Evolutionary conservation across 1,284 basidiomycete species (phyloP).

Genomic region (Trichosporon sp.): DNA sequence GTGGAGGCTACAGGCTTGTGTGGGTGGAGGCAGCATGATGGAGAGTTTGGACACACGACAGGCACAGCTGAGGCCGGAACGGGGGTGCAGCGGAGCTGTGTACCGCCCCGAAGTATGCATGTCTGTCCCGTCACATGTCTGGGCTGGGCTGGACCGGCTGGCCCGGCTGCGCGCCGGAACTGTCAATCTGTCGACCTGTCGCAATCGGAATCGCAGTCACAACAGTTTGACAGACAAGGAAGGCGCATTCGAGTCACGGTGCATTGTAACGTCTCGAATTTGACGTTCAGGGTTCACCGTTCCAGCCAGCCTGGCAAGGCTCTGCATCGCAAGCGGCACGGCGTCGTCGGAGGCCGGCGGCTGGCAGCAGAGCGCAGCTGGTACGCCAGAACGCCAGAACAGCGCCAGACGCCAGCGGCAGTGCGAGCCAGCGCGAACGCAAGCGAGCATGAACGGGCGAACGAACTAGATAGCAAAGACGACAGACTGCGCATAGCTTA

Average conservation of each 20-base stretch:
- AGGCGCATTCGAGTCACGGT: not conserved
- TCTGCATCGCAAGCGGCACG: not conserved
- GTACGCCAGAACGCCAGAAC: too few species aligned
- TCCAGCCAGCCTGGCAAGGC: not conserved
- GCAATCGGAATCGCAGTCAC: not conserved
- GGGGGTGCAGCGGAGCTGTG: not conserved
- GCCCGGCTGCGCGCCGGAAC: too few species aligned
- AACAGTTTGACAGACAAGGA: not conserved
- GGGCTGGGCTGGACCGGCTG: too few species aligned
- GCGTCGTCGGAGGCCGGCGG: not conserved
- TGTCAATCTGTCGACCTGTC: too few species aligned
- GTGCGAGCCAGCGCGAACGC: not conserved
- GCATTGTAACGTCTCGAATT: slow-evolving; percentile 1
- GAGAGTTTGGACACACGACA: too few species aligned
- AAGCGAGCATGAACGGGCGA: not conserved
- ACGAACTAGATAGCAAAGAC: not conserved
- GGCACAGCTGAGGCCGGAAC: not conserved
- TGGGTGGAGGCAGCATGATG: too few species aligned
- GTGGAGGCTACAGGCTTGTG: not conserved
- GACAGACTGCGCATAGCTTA: not conserved
- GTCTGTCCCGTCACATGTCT: not conserved
- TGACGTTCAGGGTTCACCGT: not conserved
- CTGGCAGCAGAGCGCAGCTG: not conserved
- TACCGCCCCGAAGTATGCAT: not conserved
- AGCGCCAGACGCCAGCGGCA: not conserved